Evolutionary conservation across 768 basidiomycete species (phyloP), one percentile per base, ranked within the genome.

Genomic region (Pilatotrama ljubarskyi): DNA sequence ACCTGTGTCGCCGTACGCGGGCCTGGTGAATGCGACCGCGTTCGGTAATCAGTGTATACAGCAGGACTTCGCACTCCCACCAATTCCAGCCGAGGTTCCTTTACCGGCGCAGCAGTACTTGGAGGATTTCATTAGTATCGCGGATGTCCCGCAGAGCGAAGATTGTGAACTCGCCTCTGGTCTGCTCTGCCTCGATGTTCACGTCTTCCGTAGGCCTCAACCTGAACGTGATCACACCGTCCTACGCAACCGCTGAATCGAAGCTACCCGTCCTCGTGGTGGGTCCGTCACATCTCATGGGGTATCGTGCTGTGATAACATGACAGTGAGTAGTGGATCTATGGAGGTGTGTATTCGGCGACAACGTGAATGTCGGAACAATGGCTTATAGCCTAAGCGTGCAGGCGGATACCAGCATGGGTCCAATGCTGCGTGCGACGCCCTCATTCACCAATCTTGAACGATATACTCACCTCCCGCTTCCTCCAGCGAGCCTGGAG

Each of bases 401-500:
- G 8, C 22, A 59, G 58, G 59, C 6, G 59, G 52, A 2, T 61
- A 26, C n/a, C 29, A 50, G 36, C 20, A 42, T 26, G 59, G 59
- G 0, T 55, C 48, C 2, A 55, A 55, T 15, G 47, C 55, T 1
- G 43, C 18, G 60, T 56, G 13, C 20, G 54, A 20, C 9, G 17
- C 10, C 11, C 15, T 38, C 35, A 7, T 18, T 9, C 10, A 0
- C 20, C 11, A 20, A 20, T 5, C 10, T 9, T 7, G 18, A 20
- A 36, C 13, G 24, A 9, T 7, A 18, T 8, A 25, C 43, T 17
- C 3, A 53, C 5, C 11, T 10, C 29, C 10, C 43, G 8, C 11
- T 9, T 38, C 15, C n/a, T 7, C 17, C 42, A 79, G 77, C 57
- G 76, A 80, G 54, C 78, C 81, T 64, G 81, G 81, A 10, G 69